phyloP scores from a whole-genome alignment of 148 eudicot genomes.

The Limonium bicolor region DNA sequence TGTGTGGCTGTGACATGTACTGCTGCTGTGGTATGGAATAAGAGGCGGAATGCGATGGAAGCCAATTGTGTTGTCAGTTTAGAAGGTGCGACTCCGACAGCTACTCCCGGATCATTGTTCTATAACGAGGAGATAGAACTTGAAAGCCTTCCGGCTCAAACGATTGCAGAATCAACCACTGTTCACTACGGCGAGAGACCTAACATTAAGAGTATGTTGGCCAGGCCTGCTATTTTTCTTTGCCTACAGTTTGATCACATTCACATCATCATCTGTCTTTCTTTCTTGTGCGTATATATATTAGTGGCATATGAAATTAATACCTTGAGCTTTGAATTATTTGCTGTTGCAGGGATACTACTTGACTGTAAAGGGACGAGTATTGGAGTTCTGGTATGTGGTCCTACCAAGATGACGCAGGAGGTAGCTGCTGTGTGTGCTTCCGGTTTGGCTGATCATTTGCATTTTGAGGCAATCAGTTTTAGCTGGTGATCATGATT shows the following conservation, averaged over 20 bases:
- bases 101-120: constrained; percentile 27
- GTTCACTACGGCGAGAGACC: constrained; percentile 76
- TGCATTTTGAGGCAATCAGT: constrained; percentile 71
- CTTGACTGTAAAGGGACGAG: constrained; percentile 39
- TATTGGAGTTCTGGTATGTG: constrained; percentile 52
- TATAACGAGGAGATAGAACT: constrained; percentile 49
- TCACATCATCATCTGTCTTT: not conserved
- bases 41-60: constrained; percentile 37
- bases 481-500: constrained; percentile 76
- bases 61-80: constrained; percentile 32
- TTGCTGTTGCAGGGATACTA: constrained; percentile 30
- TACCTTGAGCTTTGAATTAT: too few species aligned
- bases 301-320: too few species aligned
- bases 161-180: constrained; percentile 32
- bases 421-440: constrained; percentile 67
- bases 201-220: constrained; percentile 74
- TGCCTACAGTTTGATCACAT: not conserved
- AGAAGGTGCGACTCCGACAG: constrained; percentile 27
- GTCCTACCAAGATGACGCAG: constrained; percentile 49
- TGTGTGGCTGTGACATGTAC: constrained; percentile 29
- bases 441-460: constrained; percentile 41
- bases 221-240: too few species aligned
- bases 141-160: constrained; percentile 68
- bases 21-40: constrained; percentile 51
- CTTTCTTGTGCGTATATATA: not conserved